Base-by-base conservation (phyloP, 352 stramenopile genomes). In the Phytophthora tubulina region DNA sequence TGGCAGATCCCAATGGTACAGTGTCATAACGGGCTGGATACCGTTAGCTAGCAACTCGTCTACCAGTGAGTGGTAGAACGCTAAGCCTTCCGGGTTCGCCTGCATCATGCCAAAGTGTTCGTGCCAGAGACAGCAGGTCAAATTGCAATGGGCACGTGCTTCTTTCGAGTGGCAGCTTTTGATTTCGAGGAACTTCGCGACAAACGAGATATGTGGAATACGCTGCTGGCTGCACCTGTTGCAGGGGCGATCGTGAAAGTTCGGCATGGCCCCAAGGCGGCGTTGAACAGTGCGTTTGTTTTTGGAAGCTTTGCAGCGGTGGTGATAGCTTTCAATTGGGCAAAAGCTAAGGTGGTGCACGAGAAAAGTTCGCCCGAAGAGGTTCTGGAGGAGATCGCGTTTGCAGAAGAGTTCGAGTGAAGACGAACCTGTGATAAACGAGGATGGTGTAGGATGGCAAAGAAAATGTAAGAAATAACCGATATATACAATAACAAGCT, bases 1-100 rank as follows among this genome's bases (percentile, higher is more conserved):
- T 10, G 97, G 96, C 6, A 99, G 65, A 75, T 99, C 97, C 96
- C 95, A 99, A 77, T 99, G 97, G 73, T 98, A 99, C 4, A 99
- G 75, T 6, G 96, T 99, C 35, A 98, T 73, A 39, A 97, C 84
- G 11, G 97, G 94, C 42, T 91, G 77, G 59, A 99, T 97, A 45
- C 83, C 77, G 36, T 75, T 78, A 17, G 55, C 68, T 11, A 93
- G 45, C 10, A 99, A 76, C 33, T 82, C 76, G 72, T 99, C 85
- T 57, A 99, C 88, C 0, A 99, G 32, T 44, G 58, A 36, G 71
- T 70, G 55, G 66, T 70, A 44, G 80, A 98, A 98, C 0, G 78
- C 78, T n/a, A 99, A 79, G n/a, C 96, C 96, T 46, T 27, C 21
- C 21, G 21, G 21, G 21, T 27, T 27, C 21, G 21, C 21, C 31